Percentiles rank a stretch among this genome's conserved stretches.
phyloP scores from a whole-genome alignment of 2,329 filamentous ascomycete species.

The Ceratocystis eucalypticola region DNA sequence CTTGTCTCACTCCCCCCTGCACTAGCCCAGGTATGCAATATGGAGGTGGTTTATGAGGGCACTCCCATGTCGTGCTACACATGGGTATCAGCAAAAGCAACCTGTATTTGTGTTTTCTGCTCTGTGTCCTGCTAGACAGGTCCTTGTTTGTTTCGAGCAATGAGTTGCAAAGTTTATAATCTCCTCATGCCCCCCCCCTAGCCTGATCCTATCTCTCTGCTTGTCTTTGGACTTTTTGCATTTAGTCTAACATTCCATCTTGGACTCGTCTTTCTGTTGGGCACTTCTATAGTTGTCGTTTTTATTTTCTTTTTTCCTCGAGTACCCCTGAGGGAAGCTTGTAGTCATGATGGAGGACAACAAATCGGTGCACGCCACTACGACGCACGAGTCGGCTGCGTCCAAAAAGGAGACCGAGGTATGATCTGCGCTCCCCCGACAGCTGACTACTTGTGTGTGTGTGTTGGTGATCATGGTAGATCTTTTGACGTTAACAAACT shows the following conservation, averaged over 20 bases:
- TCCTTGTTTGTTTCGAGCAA: slow-evolving; percentile 3
- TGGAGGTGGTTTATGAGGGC: not conserved
- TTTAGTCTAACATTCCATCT: not conserved
- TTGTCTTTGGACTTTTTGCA: not conserved
- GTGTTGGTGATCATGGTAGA: not conserved
- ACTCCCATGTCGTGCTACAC: not conserved
- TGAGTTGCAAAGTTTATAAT: slow-evolving; percentile 1
- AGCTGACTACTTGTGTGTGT: not conserved
- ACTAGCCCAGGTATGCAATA: not conserved
- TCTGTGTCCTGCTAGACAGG: not conserved
- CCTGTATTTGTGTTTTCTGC: not conserved
- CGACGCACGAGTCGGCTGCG: not conserved
- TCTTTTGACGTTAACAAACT: slow-evolving; percentile 6
- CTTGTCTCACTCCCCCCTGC: not conserved
- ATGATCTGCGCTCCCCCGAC: not conserved
- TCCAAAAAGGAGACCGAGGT: slow-evolving; percentile 6
- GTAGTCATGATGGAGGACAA: not conserved
- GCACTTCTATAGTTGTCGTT: not conserved
- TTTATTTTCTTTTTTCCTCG: not conserved
- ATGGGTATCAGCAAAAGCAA: not conserved
- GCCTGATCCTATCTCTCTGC: not conserved
- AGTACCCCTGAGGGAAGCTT: slow-evolving; percentile 1
- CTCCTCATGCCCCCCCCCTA: not conserved
- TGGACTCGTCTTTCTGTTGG: not conserved
- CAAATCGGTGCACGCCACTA: not conserved